A percentile compares a stretch with the other conserved stretches of the same genome.
Evolutionary conservation across 306 rosid species (phyloP).

Genomic region (Quercus suber): DNA sequence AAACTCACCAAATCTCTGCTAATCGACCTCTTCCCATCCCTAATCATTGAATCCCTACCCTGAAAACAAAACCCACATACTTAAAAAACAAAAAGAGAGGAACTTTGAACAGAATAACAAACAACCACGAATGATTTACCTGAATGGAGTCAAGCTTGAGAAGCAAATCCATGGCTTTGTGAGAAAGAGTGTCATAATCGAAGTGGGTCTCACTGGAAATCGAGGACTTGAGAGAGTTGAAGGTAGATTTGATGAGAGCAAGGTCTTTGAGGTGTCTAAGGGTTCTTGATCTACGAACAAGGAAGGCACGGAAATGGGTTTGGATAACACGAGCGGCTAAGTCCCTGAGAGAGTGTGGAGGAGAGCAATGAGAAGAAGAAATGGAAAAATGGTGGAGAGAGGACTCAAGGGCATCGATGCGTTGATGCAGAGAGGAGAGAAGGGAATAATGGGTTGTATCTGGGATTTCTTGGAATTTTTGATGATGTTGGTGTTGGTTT

Average conservation of each 20-base stretch:
- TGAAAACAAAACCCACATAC: constrained; percentile 17
- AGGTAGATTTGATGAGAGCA: constrained; percentile 59
- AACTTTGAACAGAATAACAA: neutral
- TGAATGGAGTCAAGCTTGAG: constrained; percentile 65
- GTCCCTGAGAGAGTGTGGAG: constrained; percentile 53
- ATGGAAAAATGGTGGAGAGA: constrained; percentile 41
- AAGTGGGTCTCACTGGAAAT: constrained; percentile 34
- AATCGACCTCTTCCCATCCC: constrained; percentile 62
- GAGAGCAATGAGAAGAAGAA: constrained; percentile 1
- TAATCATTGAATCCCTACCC: constrained; percentile 62
- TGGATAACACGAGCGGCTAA: constrained; percentile 72
- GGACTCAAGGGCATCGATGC: constrained; percentile 87
- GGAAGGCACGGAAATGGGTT: constrained; percentile 80
- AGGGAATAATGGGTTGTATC: constrained; percentile 12
- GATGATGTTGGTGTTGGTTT: constrained; percentile 2
- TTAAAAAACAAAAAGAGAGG: neutral
- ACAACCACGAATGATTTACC: constrained; percentile 38
- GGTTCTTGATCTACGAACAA: constrained; percentile 79
- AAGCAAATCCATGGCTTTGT: constrained; percentile 59
- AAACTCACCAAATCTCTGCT: constrained; percentile 67
- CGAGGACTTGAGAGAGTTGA: constrained; percentile 53
- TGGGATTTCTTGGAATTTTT: constrained; percentile 11
- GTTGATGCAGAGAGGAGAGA: constrained; percentile 54
- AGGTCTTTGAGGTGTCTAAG: constrained; percentile 80
- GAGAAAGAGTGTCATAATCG: constrained; percentile 52